A percentile compares a stretch with the other conserved stretches of the same genome.
Conservation (phyloP, 768 basidiomycete genomes). For the Trametes cingulata region DNA sequence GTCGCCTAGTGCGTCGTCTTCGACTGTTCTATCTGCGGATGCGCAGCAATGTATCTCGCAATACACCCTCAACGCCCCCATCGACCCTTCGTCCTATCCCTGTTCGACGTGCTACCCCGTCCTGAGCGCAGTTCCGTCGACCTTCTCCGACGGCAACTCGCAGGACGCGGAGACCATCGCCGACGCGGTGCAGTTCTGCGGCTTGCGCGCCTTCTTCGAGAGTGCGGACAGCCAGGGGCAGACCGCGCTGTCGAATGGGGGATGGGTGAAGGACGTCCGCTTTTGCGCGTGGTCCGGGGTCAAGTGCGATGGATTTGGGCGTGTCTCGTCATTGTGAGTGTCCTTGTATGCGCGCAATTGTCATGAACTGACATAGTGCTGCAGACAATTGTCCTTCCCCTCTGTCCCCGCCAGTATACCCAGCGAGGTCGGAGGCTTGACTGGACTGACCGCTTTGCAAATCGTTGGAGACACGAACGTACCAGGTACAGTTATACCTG, state of each 20-base stretch:
- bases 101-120: constrained; percentile 47
- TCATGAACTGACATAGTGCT: constrained; percentile 1
- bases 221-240: constrained; percentile 40
- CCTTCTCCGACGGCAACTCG: constrained; percentile 32
- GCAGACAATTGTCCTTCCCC: constrained; percentile 44
- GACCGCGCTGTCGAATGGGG: constrained; percentile 39
- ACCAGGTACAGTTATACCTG: constrained; percentile 40
- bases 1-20: constrained; percentile 28
- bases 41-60: constrained; percentile 48
- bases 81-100: constrained; percentile 44
- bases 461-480: constrained; percentile 43
- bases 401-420: constrained; percentile 49
- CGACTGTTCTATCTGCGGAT: constrained; percentile 37
- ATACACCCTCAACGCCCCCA: constrained; percentile 46
- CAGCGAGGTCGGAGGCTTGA: constrained; percentile 41
- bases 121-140: constrained; percentile 42
- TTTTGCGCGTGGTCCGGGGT: constrained; percentile 53
- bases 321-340: constrained; percentile 44
- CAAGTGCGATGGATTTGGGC: constrained; percentile 42
- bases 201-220: constrained; percentile 46
- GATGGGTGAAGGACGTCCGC: constrained; percentile 46
- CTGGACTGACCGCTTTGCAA: constrained; percentile 38
- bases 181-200: constrained; percentile 49
- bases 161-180: constrained; percentile 35
- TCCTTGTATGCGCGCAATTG: background rate